Conservation (phyloP, 169 alveolate genomes). For the Eimeria zaria region DNA sequence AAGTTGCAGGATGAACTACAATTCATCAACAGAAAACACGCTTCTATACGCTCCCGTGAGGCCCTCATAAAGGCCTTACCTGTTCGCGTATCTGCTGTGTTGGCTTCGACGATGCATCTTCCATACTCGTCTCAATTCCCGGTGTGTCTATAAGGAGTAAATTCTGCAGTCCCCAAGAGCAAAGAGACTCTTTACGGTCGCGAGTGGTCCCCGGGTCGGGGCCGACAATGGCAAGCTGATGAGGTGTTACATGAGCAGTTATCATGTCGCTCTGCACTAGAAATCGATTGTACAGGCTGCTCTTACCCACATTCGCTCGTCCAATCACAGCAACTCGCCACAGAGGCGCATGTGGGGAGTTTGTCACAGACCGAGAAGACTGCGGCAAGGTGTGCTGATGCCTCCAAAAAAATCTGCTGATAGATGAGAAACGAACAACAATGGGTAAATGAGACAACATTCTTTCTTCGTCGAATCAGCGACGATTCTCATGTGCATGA, state of each 20-base stretch:
- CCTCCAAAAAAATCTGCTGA: background rate
- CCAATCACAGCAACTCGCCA: conserved; percentile 85
- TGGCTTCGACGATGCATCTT: background rate
- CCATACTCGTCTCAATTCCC: conserved; percentile 83
- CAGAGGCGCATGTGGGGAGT: background rate
- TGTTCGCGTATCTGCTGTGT: conserved; percentile 21
- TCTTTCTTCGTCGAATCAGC: background rate
- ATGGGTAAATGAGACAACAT: background rate
- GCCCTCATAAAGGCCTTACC: background rate
- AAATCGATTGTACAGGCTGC: conserved; percentile 89
- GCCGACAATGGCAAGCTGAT: conserved; percentile 74
- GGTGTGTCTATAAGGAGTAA: conserved; percentile 89
- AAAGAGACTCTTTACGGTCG: conserved; percentile 88
- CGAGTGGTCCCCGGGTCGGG: conserved; percentile 88
- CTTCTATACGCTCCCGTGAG: background rate
- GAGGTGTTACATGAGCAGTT: background rate
- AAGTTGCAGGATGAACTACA: background rate
- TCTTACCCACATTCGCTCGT: conserved; percentile 90
- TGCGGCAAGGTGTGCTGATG: background rate
- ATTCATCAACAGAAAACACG: background rate
- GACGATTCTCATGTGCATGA: background rate
- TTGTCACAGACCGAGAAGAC: background rate
- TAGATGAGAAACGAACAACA: background rate
- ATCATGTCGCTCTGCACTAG: conserved; percentile 63
- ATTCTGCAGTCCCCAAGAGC: conserved; percentile 72